A percentile compares a stretch with the other conserved stretches of the same genome.
Evolutionary conservation across 31 red algal species (phyloP).

Genomic region (Porphyra umbilicalis): DNA sequence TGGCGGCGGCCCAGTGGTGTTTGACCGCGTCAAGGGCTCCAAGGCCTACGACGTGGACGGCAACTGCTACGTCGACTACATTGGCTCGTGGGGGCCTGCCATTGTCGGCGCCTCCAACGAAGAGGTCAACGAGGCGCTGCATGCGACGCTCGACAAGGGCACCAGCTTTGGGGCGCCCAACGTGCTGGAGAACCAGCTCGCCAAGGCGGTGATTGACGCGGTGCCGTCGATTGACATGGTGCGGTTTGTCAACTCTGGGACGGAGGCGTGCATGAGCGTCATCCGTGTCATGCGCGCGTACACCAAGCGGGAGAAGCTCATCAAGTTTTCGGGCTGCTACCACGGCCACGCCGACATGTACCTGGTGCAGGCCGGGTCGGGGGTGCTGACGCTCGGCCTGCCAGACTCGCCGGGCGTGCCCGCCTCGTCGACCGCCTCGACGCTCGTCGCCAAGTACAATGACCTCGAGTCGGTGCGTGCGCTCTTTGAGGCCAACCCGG

Average conservation of each 20-base stretch:
- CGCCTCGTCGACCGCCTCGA: slow-evolving; percentile 64
- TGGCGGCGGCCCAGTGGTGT: slow-evolving; percentile 86
- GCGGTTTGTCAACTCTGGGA: slow-evolving; percentile 96
- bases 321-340: slow-evolving; percentile 99
- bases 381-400: slow-evolving; percentile 86
- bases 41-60: slow-evolving; percentile 98
- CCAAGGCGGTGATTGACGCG: slow-evolving; percentile 91
- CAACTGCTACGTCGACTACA: slow-evolving; percentile 99
- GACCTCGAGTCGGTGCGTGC: slow-evolving; percentile 82
- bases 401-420: slow-evolving; percentile 97
- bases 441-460: slow-evolving; percentile 90
- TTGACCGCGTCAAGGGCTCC: slow-evolving; percentile 89
- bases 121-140: slow-evolving; percentile 88
- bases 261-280: slow-evolving; percentile 96
- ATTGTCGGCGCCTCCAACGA: slow-evolving; percentile 94
- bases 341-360: slow-evolving; percentile 99
- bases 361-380: slow-evolving; percentile 91
- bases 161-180: slow-evolving; percentile 94
- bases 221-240: slow-evolving; percentile 97
- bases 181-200: slow-evolving; percentile 86
- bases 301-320: slow-evolving; percentile 87
- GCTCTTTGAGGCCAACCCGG: slow-evolving; percentile 74
- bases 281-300: slow-evolving; percentile 96
- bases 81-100: slow-evolving; percentile 96
- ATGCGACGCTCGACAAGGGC: slow-evolving; percentile 82